Percentiles rank a stretch among this genome's conserved stretches.
Conservation (phyloP, 2,329 filamentous ascomycete genomes). For the Elsinoe fawcettii region DNA sequence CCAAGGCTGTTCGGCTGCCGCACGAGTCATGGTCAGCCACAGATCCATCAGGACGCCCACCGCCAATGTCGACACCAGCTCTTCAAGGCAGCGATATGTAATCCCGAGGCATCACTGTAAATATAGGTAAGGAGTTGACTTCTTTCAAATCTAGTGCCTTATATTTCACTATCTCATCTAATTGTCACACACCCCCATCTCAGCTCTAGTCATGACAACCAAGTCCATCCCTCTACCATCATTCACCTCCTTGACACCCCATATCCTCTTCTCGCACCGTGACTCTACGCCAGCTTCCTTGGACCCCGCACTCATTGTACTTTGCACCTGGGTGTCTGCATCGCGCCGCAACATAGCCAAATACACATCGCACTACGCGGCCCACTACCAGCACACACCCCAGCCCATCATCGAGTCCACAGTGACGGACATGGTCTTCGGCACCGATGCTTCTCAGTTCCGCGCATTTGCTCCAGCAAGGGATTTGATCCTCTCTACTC, state of each 20-base stretch:
- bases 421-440: conserved; percentile 20
- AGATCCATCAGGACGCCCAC: background rate
- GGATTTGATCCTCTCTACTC: conserved; percentile 19
- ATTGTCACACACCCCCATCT: background rate
- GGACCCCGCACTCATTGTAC: conserved; percentile 29
- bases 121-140: background rate
- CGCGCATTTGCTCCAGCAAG: conserved; percentile 19
- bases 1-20: background rate
- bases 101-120: background rate
- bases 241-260: background rate
- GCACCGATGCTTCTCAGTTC: conserved; percentile 14
- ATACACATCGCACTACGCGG: conserved; percentile 26
- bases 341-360: conserved; percentile 27
- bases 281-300: background rate
- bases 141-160: background rate
- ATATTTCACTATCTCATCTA: background rate
- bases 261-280: background rate
- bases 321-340: conserved; percentile 30
- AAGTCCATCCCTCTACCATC: background rate
- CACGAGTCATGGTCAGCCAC: background rate
- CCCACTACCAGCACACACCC: conserved; percentile 22
- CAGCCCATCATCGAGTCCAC: conserved; percentile 27
- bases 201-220: background rate
- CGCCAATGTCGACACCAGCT: background rate
- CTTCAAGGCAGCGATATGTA: background rate